Evolutionary conservation across 345 rosid species (phyloP).

Genomic region (Hibiscus mutabilis): DNA sequence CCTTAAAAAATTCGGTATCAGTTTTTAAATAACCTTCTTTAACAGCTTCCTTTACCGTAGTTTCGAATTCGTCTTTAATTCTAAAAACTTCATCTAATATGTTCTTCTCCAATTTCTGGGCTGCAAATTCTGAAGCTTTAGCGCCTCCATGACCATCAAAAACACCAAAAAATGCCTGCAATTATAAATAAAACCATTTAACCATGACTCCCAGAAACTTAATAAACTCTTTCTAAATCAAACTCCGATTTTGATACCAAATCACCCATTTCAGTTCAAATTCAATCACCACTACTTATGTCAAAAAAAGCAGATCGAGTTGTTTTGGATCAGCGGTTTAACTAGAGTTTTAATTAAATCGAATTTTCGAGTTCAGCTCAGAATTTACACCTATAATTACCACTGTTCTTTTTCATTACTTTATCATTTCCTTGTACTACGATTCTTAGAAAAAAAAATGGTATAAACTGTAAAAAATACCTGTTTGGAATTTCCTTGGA

Average conservation of each 20-base stretch:
- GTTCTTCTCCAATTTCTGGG: slow-evolving; percentile 49
- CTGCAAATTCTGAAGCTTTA: slow-evolving; percentile 61
- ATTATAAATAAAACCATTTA: not conserved
- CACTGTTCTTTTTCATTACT: not conserved
- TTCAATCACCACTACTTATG: no score
- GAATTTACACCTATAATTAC: no score
- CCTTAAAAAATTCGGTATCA: slow-evolving; percentile 55
- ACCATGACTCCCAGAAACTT: not conserved
- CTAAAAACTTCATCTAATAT: slow-evolving; percentile 38
- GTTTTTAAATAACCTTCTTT: slow-evolving; percentile 68
- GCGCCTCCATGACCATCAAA: slow-evolving; percentile 70
- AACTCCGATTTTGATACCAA: not conserved
- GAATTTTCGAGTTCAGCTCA: no score
- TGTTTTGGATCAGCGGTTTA: no score
- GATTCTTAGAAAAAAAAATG: not conserved
- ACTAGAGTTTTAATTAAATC: no score
- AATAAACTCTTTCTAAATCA: not conserved
- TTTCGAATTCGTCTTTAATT: slow-evolving; percentile 24
- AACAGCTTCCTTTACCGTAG: slow-evolving; percentile 44
- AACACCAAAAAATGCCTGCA: slow-evolving; percentile 57
- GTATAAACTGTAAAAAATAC: slow-evolving; percentile 22
- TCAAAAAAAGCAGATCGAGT: no score
- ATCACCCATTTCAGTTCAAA: not conserved
- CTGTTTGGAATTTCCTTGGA: slow-evolving; percentile 63
- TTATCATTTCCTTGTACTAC: not conserved